Percentiles rank a stretch among this genome's conserved stretches.
Conservation (phyloP, 768 basidiomycete species). For the Hygrocybe punicea region DNA sequence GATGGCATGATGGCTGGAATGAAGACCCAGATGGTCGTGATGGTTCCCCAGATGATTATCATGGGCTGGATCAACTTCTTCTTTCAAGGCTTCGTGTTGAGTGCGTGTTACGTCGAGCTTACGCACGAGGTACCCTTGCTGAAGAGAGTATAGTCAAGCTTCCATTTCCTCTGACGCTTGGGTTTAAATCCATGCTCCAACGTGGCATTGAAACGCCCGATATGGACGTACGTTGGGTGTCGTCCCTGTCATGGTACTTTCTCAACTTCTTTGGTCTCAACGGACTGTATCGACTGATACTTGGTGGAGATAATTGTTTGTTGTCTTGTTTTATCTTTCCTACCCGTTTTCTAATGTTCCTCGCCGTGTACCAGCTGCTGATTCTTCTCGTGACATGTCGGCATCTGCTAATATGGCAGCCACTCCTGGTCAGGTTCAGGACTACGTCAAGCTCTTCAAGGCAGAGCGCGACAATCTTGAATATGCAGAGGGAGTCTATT, state of each 20-base stretch:
- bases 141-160: slow-evolving; percentile 66
- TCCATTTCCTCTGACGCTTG: slow-evolving; percentile 93
- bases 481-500: slow-evolving; percentile 81
- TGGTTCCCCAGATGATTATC: slow-evolving; percentile 97
- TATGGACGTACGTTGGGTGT: slow-evolving; percentile 99
- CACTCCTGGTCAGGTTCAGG: slow-evolving; percentile 64
- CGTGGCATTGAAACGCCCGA: slow-evolving; percentile 92
- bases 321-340: slow-evolving; percentile 10
- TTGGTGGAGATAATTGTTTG: slow-evolving; percentile 86
- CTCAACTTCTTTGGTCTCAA: slow-evolving; percentile 98
- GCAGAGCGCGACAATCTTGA: slow-evolving; percentile 91
- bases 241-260: slow-evolving; percentile 98
- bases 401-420: slow-evolving; percentile 61
- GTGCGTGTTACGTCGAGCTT: slow-evolving; percentile 46
- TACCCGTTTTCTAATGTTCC: slow-evolving; percentile 12
- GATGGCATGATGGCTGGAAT: slow-evolving; percentile 98
- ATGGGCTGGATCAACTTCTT: slow-evolving; percentile 99
- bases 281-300: slow-evolving; percentile 88
- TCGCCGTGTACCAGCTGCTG: slow-evolving; percentile 55
- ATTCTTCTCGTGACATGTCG: slow-evolving; percentile 71
- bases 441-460: slow-evolving; percentile 86
- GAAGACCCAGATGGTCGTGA: slow-evolving; percentile 99
- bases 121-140: background rate
- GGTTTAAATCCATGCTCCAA: slow-evolving; percentile 98
- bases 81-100: slow-evolving; percentile 97